Evolutionary conservation across 352 stramenopile species (phyloP).

Genomic region (Globisporangium emineosum): DNA sequence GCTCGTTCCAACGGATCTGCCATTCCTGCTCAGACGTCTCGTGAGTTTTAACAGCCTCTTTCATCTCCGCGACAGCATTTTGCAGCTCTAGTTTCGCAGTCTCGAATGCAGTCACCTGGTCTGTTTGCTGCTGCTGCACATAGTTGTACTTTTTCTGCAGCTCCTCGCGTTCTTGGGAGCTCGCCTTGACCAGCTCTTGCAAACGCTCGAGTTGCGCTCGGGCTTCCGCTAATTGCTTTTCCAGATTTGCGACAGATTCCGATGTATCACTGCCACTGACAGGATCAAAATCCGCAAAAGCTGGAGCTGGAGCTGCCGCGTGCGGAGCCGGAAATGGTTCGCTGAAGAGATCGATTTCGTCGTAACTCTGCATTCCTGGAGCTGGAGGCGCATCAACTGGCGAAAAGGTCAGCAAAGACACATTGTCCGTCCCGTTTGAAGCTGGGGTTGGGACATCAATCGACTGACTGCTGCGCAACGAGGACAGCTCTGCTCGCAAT

Average conservation of each 20-base stretch:
- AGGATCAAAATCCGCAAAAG: neutral
- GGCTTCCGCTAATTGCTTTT: slow-evolving; percentile 14
- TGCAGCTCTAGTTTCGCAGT: slow-evolving; percentile 22
- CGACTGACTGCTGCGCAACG: slow-evolving; percentile 17
- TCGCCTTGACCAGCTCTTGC: slow-evolving; percentile 16
- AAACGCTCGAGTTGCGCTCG: slow-evolving; percentile 15
- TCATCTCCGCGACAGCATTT: slow-evolving; percentile 26
- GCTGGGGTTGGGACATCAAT: neutral
- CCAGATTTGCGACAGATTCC: slow-evolving; percentile 9
- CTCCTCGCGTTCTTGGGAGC: slow-evolving; percentile 12
- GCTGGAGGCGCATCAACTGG: slow-evolving; percentile 18
- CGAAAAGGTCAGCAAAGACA: slow-evolving; percentile 45
- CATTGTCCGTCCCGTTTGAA: slow-evolving; percentile 18
- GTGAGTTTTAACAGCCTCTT: slow-evolving; percentile 16
- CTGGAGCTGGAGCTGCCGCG: neutral
- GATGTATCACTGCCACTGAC: neutral
- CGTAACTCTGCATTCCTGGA: slow-evolving; percentile 29
- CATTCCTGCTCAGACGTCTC: slow-evolving; percentile 10
- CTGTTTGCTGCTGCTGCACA: slow-evolving; percentile 15
- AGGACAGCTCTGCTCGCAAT: slow-evolving; percentile 14
- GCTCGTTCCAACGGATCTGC: slow-evolving; percentile 18
- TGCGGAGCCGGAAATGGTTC: slow-evolving; percentile 13
- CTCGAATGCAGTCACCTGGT: slow-evolving; percentile 16
- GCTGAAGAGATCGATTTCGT: slow-evolving; percentile 57
- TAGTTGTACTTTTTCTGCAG: slow-evolving; percentile 22